phyloP scores from a whole-genome alignment of 148 eudicot species.

The Rhododendron henanense region DNA sequence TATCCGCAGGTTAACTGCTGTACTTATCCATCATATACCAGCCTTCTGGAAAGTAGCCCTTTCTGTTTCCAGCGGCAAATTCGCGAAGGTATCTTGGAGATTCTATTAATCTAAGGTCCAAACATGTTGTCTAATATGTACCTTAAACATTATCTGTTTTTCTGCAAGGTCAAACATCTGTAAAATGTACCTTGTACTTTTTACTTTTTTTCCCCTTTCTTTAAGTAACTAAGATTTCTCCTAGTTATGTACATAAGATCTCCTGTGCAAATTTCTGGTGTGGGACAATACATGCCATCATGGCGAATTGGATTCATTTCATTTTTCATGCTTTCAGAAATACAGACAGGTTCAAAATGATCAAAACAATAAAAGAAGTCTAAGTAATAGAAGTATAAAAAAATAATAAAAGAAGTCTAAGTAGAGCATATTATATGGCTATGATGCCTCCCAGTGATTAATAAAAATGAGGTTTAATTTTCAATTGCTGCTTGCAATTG shows the following conservation, averaged over 20 bases:
- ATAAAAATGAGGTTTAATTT: not conserved
- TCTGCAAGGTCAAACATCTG: not conserved
- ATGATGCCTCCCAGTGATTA: not conserved
- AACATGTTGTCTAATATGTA: not conserved
- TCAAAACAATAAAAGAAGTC: not conserved
- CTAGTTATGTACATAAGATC: no score
- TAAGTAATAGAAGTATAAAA: no score
- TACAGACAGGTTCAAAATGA: not conserved
- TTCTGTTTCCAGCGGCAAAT: slow-evolving; percentile 89
- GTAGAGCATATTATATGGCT: not conserved
- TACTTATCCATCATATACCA: slow-evolving; percentile 82
- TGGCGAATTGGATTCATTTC: not conserved
- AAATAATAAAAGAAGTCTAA: not conserved
- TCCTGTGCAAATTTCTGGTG: no score
- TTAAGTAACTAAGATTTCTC: not conserved
- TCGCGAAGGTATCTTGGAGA: slow-evolving; percentile 68
- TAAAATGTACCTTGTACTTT: not conserved
- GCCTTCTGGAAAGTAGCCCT: slow-evolving; percentile 90
- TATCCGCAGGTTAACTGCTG: slow-evolving; percentile 77
- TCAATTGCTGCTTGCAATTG: not conserved
- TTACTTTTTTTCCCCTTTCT: not conserved
- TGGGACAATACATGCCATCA: no score
- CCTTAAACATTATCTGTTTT: not conserved
- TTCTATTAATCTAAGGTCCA: not conserved
- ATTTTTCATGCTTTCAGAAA: not conserved